Base-by-base conservation (phyloP, 2,329 filamentous ascomycete genomes). In the Ophiostoma ips region DNA sequence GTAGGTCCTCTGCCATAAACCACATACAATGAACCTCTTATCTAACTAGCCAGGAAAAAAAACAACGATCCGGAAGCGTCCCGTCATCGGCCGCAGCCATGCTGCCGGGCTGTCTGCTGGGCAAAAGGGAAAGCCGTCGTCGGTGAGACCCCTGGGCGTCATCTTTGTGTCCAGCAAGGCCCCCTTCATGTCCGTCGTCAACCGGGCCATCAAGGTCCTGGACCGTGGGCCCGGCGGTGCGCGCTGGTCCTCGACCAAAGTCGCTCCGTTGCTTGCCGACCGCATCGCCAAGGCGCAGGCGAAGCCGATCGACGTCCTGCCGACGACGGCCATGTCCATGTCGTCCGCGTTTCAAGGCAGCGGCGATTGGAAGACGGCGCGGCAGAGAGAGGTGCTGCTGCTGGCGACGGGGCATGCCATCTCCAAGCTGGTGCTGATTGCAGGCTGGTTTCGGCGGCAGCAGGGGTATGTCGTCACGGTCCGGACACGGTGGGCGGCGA, bases 101-200 rank as follows among this genome's bases (percentile, higher is more conserved):
- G 43, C 43, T 11, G n/a, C 43, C n/a, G 43, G 43, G 13, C 16
- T 45, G 5, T 34, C 43, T 6, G 21, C 16, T 12, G 1, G 46
- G 50, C 10, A 33, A 31, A 11, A 37, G 0, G 16, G 21, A 9
- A 34, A 35, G 5, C 34, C 40, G 1, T 31, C 50, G 1, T 19
- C 45, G 1, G 35, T 30, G 28, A 48, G 47, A 10, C 52, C 53
- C 1, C 43, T 54, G 0, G 41, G 33, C 10, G 43, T 33, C 53
- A 70, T 88, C 62, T 86, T 87, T 66, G 70, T 88, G 51, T 79
- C 77, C 35, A 65, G 75, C 37, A 69, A 69, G 35, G 79, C 82
- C 0, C 79, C 81, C 7, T 84, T 86, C 68, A 76, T 86, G 64
- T 76, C 81, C 11, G 70, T 77, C 5, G 72, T 85, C 12, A 79